These are phyloP conservation scores for Neoscytalidium dimidiatum DNA, from an alignment of 2,329 filamentous ascomycete genomes.

Conservation along the genomic window DNA sequence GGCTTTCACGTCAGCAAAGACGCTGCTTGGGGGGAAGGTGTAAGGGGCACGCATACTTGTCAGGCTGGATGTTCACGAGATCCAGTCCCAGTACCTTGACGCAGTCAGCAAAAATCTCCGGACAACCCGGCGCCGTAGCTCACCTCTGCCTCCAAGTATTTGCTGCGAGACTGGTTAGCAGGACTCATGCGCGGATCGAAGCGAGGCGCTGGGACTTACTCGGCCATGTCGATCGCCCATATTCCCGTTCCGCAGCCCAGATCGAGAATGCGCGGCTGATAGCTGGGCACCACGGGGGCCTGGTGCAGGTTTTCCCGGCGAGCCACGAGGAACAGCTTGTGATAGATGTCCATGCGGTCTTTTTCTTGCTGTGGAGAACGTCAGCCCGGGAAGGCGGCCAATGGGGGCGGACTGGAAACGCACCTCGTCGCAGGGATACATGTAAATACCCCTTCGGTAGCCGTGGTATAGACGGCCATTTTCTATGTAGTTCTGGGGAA, in stretches of 20 bases:
- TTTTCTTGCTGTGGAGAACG: slow-evolving; percentile 60
- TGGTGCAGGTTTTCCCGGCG: slow-evolving; percentile 54
- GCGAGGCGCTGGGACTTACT: slow-evolving; percentile 53
- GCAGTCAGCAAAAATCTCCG: slow-evolving; percentile 17
- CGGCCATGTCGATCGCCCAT: slow-evolving; percentile 85
- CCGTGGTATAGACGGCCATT: slow-evolving; percentile 72
- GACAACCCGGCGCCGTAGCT: slow-evolving; percentile 19
- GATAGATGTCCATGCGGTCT: slow-evolving; percentile 78
- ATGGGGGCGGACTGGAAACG: slow-evolving; percentile 25
- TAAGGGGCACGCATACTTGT: slow-evolving; percentile 43
- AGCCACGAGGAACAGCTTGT: slow-evolving; percentile 72
- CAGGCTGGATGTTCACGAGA: slow-evolving; percentile 63
- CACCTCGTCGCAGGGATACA: slow-evolving; percentile 77
- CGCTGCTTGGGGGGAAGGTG: neutral
- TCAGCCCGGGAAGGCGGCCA: neutral
- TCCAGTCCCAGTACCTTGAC: slow-evolving; percentile 60
- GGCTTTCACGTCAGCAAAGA: slow-evolving; percentile 25
- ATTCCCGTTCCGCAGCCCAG: slow-evolving; percentile 87
- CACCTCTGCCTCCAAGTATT: slow-evolving; percentile 58
- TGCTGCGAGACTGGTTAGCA: slow-evolving; percentile 42
- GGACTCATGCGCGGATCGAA: slow-evolving; percentile 1
- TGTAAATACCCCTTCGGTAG: slow-evolving; percentile 68
- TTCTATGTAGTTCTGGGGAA: slow-evolving; percentile 55
- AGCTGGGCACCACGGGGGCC: slow-evolving; percentile 43
- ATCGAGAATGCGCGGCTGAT: slow-evolving; percentile 57